Evolutionary conservation across 139 green algal species (phyloP).

Genomic region (Closterium sp.): DNA sequence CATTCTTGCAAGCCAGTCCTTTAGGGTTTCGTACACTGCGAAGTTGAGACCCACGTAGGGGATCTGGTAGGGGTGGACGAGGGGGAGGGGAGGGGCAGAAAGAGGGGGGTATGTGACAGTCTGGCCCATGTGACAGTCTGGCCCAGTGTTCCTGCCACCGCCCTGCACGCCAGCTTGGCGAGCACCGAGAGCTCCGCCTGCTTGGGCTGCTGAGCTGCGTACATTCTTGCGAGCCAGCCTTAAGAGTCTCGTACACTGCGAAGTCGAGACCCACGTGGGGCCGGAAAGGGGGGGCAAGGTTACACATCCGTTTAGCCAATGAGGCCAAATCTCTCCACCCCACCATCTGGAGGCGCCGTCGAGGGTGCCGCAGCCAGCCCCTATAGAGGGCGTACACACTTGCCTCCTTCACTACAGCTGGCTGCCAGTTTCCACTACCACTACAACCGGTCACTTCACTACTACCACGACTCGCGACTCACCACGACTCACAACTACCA

Average conservation of each 20-base stretch:
- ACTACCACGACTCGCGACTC: no score
- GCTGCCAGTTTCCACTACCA: no score
- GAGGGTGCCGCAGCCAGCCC: constrained; percentile 66
- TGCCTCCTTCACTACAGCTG: constrained; percentile 84
- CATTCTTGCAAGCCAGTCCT: constrained; percentile 59
- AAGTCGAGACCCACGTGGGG: constrained; percentile 99
- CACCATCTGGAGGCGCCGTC: neutral
- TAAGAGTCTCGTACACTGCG: constrained; percentile 94
- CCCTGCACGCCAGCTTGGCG: no score
- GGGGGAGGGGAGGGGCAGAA: no score
- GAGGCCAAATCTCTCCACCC: neutral
- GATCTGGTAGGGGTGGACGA: constrained; percentile 48
- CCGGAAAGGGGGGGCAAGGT: neutral
- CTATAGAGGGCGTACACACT: constrained; percentile 82
- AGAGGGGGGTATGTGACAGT: no score
- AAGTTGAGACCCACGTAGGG: constrained; percentile 99
- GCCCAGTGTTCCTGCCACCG: no score
- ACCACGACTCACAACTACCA: no score
- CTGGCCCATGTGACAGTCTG: no score
- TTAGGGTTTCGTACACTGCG: constrained; percentile 94
- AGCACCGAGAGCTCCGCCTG: no score
- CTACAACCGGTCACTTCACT: no score
- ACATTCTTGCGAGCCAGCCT: constrained; percentile 58
- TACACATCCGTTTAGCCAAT: neutral
- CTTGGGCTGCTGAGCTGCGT: no score